These are phyloP conservation scores for Taxillus chinensis DNA, from an alignment of 164 flowering plant species.

Conservation along the genomic window DNA sequence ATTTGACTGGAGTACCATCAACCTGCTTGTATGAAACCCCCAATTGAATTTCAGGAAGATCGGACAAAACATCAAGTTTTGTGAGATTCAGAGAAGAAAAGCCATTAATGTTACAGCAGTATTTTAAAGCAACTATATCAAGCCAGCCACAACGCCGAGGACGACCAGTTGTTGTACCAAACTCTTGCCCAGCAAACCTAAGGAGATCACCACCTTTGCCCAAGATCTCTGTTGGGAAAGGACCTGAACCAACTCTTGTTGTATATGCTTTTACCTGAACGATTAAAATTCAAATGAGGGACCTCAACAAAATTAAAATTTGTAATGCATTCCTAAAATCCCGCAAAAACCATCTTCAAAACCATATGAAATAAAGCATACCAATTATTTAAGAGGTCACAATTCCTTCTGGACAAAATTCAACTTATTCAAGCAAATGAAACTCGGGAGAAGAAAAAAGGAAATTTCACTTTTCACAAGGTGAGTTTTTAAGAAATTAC, in stretches of 20 bases:
- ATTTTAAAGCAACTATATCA: constrained; percentile 78
- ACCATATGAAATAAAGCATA: background rate
- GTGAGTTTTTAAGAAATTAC: too few species aligned
- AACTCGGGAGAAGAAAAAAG: too few species aligned
- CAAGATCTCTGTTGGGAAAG: constrained; percentile 85
- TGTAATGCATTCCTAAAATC: background rate
- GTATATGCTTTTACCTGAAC: constrained; percentile 95
- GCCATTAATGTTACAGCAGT: constrained; percentile 74
- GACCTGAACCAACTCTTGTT: constrained; percentile 95
- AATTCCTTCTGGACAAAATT: background rate
- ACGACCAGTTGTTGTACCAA: constrained; percentile 96
- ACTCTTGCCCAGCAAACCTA: constrained; percentile 84
- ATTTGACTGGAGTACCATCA: constrained; percentile 58
- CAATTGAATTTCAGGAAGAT: constrained; percentile 62
- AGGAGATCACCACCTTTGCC: constrained; percentile 76
- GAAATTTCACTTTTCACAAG: too few species aligned
- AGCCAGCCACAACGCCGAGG: constrained; percentile 99
- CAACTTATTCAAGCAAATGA: too few species aligned
- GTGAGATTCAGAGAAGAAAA: constrained; percentile 93
- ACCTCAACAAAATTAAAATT: background rate
- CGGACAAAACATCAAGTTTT: constrained; percentile 87
- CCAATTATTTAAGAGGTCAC: background rate
- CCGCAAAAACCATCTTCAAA: background rate
- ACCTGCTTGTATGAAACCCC: constrained; percentile 56
- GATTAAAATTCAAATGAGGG: background rate